Conservation (phyloP, 352 stramenopile species). For the Pythium scleroteichum region DNA sequence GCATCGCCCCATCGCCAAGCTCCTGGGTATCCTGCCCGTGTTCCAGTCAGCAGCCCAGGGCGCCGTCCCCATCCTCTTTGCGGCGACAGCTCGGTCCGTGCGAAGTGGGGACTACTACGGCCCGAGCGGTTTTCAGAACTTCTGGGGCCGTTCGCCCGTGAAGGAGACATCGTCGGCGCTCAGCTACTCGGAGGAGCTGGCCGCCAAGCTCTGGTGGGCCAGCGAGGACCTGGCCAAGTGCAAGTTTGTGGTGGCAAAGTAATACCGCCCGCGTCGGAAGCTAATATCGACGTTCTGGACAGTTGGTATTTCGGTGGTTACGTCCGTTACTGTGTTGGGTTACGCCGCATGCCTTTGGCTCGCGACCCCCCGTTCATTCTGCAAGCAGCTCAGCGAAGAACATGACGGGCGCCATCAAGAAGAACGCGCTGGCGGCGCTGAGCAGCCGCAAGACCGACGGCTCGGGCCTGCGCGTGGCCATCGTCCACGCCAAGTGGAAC, state of each 20-base stretch:
- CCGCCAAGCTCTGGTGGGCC: slow-evolving; percentile 24
- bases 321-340: slow-evolving; percentile 5
- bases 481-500: slow-evolving; percentile 89
- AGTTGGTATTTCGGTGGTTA: slow-evolving; percentile 2
- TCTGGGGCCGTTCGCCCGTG: slow-evolving; percentile 12
- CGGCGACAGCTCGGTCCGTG: slow-evolving; percentile 19
- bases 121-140: slow-evolving; percentile 21
- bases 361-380: neutral
- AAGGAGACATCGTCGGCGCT: slow-evolving; percentile 21
- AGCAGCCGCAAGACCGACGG: slow-evolving; percentile 82
- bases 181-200: slow-evolving; percentile 26
- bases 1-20: slow-evolving; percentile 14
- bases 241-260: slow-evolving; percentile 22
- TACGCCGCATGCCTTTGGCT: neutral
- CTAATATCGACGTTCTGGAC: slow-evolving; percentile 18
- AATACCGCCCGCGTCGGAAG: slow-evolving; percentile 1
- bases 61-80: slow-evolving; percentile 22
- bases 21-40: slow-evolving; percentile 16
- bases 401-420: slow-evolving; percentile 61
- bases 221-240: slow-evolving; percentile 23
- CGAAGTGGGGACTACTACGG: slow-evolving; percentile 25
- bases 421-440: slow-evolving; percentile 66
- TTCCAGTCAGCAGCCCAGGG: slow-evolving; percentile 17
- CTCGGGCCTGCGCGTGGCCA: slow-evolving; percentile 70
- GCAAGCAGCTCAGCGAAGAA: slow-evolving; percentile 3